These are phyloP conservation scores for Saksenaea vasiformis DNA, from an alignment of 371 early-diverging fungal genomes.

Conservation along the genomic window DNA sequence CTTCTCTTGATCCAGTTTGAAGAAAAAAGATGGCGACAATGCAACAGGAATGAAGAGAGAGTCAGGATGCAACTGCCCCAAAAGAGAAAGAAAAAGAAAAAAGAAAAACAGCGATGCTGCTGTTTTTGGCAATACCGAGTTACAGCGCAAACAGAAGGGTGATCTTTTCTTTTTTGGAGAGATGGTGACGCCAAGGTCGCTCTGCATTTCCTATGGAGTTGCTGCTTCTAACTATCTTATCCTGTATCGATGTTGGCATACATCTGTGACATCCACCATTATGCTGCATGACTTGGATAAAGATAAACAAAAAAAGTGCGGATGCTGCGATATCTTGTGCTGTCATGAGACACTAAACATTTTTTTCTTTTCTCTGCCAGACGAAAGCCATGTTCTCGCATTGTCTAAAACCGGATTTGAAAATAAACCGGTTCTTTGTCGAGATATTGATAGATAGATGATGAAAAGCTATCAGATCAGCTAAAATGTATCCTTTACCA, in stretches of 20 bases:
- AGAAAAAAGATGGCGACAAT: not conserved
- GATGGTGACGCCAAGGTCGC: not conserved
- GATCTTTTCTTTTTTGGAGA: not conserved
- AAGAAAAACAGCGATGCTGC: not conserved
- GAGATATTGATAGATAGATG: too few relatives aligned
- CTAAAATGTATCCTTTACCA: too few relatives aligned
- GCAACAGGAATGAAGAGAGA: slow-evolving; percentile 1
- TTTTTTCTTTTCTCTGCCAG: too few relatives aligned
- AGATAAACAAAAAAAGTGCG: too few relatives aligned
- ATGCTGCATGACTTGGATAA: too few relatives aligned
- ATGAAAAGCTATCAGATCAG: too few relatives aligned
- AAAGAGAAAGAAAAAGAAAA: not conserved
- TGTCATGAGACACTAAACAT: too few relatives aligned
- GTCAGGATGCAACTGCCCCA: not conserved
- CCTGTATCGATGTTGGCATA: too few relatives aligned
- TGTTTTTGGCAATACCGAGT: slow-evolving; percentile 1
- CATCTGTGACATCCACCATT: too few relatives aligned
- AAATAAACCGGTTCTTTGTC: not conserved
- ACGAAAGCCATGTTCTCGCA: too few relatives aligned
- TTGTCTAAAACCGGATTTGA: not conserved
- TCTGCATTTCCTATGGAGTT: not conserved
- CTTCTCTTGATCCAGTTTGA: slow-evolving; percentile 30
- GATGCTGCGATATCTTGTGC: too few relatives aligned
- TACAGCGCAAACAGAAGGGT: not conserved
- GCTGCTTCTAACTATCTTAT: not conserved